These are phyloP conservation scores for Quercus robur DNA, from an alignment of 306 rosid species.

Conservation along the genomic window DNA sequence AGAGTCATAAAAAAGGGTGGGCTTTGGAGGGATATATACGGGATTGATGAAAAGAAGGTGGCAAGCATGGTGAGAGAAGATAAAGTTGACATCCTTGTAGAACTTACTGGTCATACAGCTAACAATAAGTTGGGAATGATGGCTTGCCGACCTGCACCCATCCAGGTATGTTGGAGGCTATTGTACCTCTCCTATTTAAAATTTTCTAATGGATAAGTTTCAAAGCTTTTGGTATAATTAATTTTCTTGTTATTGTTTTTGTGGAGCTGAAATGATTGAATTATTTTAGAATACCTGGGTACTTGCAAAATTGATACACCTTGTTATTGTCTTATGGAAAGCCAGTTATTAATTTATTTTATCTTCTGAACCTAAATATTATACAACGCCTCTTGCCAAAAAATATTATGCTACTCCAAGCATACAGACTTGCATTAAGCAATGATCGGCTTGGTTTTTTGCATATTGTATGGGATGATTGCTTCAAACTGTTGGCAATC, in stretches of 20 bases:
- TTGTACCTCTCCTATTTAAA: background rate
- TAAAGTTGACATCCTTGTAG: slow-evolving; percentile 89
- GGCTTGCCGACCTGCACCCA: slow-evolving; percentile 98
- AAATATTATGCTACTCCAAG: background rate
- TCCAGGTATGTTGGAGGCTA: slow-evolving; percentile 53
- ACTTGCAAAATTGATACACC: background rate
- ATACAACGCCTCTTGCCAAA: background rate
- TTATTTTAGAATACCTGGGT: background rate
- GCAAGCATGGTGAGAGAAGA: slow-evolving; percentile 89
- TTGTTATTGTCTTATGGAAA: background rate
- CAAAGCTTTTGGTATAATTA: background rate
- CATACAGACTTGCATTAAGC: background rate
- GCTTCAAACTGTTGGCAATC: background rate
- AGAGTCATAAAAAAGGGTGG: slow-evolving; percentile 84
- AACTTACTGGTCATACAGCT: slow-evolving; percentile 98
- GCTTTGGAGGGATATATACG: slow-evolving; percentile 89
- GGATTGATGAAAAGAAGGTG: slow-evolving; percentile 90
- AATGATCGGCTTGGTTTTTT: background rate
- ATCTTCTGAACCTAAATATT: background rate
- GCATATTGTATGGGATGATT: background rate
- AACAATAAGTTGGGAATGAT: slow-evolving; percentile 94
- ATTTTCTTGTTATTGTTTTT: background rate
- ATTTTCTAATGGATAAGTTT: background rate
- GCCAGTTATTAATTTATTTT: background rate
- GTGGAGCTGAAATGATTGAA: background rate